Conservation (phyloP, 176 grass and related monocot species). For the Cymbopogon citratus region DNA sequence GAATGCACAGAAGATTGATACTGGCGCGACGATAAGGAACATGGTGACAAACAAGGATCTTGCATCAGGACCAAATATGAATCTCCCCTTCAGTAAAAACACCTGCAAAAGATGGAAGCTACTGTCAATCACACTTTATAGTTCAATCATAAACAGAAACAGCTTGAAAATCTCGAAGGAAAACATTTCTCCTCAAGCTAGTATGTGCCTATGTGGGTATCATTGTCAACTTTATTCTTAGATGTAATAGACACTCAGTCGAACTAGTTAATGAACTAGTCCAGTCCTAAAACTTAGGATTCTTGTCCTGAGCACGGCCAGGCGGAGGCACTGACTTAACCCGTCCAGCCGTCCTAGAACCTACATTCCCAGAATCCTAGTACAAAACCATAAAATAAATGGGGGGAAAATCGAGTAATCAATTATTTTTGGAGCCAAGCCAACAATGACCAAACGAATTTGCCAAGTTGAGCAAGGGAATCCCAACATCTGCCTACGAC, state of each 20-base stretch:
- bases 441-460: not conserved
- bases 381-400: conserved; percentile 30
- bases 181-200: no score
- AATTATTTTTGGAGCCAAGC: not conserved
- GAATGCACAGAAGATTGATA: conserved; percentile 63
- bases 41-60: conserved; percentile 88
- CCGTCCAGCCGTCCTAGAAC: conserved; percentile 19
- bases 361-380: conserved; percentile 14
- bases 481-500: not conserved
- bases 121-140: not conserved
- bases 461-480: conserved; percentile 8
- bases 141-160: not conserved
- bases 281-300: no score
- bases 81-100: conserved; percentile 79
- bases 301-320: no score
- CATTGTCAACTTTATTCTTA: no score
- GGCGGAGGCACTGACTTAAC: not conserved
- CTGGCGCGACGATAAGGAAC: conserved; percentile 56
- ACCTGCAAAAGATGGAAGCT: conserved; percentile 29
- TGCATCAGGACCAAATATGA: conserved; percentile 90
- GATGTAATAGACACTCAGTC: no score
- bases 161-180: not conserved
- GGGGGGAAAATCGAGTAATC: not conserved
- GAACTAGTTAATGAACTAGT: no score
- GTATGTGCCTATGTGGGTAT: no score